Conservation (phyloP, 2,329 filamentous ascomycete species). For the Exophiala oligosperma region DNA sequence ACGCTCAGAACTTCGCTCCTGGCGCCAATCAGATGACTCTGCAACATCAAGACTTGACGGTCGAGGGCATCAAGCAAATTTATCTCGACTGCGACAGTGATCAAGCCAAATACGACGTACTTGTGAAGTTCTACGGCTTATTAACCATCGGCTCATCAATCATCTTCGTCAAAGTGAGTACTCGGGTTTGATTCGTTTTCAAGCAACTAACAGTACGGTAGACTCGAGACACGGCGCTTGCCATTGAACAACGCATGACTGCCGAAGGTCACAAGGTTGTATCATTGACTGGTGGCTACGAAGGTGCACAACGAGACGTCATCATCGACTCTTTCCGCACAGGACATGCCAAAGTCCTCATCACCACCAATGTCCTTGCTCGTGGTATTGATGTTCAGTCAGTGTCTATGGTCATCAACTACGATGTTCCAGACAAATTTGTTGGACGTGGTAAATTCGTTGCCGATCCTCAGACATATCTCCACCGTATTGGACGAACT, state of each 20-base stretch:
- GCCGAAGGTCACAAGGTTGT: slow-evolving; percentile 89
- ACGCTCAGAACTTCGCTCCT: slow-evolving; percentile 81
- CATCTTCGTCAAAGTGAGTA: slow-evolving; percentile 85
- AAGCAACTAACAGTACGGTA: slow-evolving; percentile 38
- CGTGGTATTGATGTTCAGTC: slow-evolving; percentile 91
- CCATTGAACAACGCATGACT: slow-evolving; percentile 84
- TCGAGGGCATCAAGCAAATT: slow-evolving; percentile 96
- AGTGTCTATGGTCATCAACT: slow-evolving; percentile 98
- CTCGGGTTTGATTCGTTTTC: background rate
- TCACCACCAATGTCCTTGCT: slow-evolving; percentile 94
- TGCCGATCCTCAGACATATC: slow-evolving; percentile 90
- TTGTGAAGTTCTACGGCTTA: slow-evolving; percentile 90
- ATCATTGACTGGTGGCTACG: slow-evolving; percentile 83
- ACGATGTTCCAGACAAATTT: slow-evolving; percentile 59
- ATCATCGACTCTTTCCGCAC: slow-evolving; percentile 84
- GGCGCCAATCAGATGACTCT: slow-evolving; percentile 84
- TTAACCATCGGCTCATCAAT: slow-evolving; percentile 98
- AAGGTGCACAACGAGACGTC: slow-evolving; percentile 77
- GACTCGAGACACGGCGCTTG: slow-evolving; percentile 80
- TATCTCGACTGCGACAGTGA: slow-evolving; percentile 90
- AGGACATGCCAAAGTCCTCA: slow-evolving; percentile 89
- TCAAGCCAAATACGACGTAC: slow-evolving; percentile 78
- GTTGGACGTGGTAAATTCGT: slow-evolving; percentile 34
- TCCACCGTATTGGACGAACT: slow-evolving; percentile 95
- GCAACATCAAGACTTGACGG: slow-evolving; percentile 86